Percentiles rank a stretch among this genome's conserved stretches.
Evolutionary conservation across 306 rosid genomes (phyloP).

Genomic region (Gillenia trifoliata): DNA sequence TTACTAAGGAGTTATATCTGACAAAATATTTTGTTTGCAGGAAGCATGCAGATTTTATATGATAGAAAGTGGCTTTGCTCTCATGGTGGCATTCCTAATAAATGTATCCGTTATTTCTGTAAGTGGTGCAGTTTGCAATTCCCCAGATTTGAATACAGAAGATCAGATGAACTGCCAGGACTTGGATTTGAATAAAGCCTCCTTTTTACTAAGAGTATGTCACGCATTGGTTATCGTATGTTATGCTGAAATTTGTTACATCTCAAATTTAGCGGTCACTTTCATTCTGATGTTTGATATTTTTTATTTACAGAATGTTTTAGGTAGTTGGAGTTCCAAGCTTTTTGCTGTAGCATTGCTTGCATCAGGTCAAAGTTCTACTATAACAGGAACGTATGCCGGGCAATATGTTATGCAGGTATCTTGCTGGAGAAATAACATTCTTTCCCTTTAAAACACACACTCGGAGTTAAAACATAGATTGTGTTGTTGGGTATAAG

Average conservation of each 20-base stretch:
- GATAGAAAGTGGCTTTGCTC: constrained; percentile 95
- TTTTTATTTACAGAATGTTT: constrained; percentile 57
- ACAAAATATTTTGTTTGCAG: constrained; percentile 34
- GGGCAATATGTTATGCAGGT: constrained; percentile 99
- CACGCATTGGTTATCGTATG: background rate
- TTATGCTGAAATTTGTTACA: background rate
- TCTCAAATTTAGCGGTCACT: background rate
- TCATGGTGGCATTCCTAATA: constrained; percentile 78
- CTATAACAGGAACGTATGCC: constrained; percentile 97
- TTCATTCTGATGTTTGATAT: background rate
- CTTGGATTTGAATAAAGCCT: constrained; percentile 90
- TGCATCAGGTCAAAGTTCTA: constrained; percentile 99
- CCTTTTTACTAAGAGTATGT: constrained; percentile 81
- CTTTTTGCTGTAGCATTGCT: constrained; percentile 88
- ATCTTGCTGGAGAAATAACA: constrained; percentile 1
- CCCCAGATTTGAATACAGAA: constrained; percentile 57
- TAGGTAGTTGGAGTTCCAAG: constrained; percentile 97
- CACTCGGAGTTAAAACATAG: background rate
- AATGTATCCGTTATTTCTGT: constrained; percentile 84
- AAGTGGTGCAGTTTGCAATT: constrained; percentile 83
- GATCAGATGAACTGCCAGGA: constrained; percentile 69
- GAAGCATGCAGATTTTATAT: constrained; percentile 92
- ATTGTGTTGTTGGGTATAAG: constrained; percentile 1
- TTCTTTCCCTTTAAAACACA: background rate
- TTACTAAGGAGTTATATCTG: constrained; percentile 7